phyloP scores from a whole-genome alignment of 495 filamentous ascomycete species.

The Neurospora sp. region DNA sequence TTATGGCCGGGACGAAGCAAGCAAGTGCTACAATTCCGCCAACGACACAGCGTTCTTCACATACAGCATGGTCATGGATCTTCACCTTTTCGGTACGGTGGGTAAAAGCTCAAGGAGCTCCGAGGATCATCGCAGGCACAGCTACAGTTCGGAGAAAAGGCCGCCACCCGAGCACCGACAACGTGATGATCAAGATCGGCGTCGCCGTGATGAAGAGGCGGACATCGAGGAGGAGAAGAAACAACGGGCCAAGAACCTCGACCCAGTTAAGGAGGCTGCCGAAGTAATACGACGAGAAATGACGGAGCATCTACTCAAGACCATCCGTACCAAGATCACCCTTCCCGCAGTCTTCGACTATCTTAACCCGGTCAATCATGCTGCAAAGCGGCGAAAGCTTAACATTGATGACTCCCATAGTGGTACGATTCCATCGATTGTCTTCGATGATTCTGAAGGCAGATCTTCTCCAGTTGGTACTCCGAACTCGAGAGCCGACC shows the following conservation, averaged over 20 bases:
- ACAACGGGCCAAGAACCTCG: constrained; percentile 69
- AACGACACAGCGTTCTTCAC: constrained; percentile 77
- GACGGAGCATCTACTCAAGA: constrained; percentile 70
- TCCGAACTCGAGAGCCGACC: constrained; percentile 56
- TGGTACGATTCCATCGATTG: constrained; percentile 24
- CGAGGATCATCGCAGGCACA: constrained; percentile 20
- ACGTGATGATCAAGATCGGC: constrained; percentile 33
- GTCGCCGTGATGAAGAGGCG: constrained; percentile 52
- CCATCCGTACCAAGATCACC: constrained; percentile 75
- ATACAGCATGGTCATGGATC: constrained; percentile 88
- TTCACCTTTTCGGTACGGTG: constrained; percentile 56
- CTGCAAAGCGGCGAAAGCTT: constrained; percentile 60
- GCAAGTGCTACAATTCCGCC: constrained; percentile 61
- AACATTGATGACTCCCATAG: constrained; percentile 65
- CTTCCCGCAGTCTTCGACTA: constrained; percentile 72
- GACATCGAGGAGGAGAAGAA: constrained; percentile 82
- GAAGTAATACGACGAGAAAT: constrained; percentile 72
- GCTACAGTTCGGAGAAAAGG: constrained; percentile 24
- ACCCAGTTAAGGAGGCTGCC: constrained; percentile 74
- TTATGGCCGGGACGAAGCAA: constrained; percentile 67
- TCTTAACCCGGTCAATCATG: constrained; percentile 73
- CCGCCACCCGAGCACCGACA: constrained; percentile 38
- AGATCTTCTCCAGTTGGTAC: constrained; percentile 50
- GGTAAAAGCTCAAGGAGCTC: constrained; percentile 46
- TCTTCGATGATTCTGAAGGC: constrained; percentile 44